These are phyloP conservation scores for Geosmithia flava DNA, from an alignment of 2,329 filamentous ascomycete species.

Conservation along the genomic window DNA sequence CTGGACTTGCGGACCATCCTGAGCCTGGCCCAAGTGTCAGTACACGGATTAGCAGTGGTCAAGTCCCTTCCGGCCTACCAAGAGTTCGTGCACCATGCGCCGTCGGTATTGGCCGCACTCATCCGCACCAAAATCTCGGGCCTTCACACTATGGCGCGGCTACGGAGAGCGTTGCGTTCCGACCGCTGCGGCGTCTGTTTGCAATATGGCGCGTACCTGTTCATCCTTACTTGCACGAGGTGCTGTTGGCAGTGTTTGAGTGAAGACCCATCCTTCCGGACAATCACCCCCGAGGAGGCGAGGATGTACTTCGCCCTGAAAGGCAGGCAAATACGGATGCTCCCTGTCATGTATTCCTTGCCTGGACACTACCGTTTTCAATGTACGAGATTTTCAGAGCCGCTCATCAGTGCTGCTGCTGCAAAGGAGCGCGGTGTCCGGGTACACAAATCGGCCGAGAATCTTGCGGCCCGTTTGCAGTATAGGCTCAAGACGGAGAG, in stretches of 20 bases:
- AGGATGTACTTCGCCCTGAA: neutral
- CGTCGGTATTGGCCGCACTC: neutral
- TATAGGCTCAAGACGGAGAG: neutral
- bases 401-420: constrained; percentile 2
- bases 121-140: neutral
- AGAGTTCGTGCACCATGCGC: neutral
- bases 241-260: constrained; percentile 1
- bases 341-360: neutral
- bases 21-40: neutral
- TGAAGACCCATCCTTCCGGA: neutral
- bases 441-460: constrained; percentile 1
- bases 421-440: constrained; percentile 1
- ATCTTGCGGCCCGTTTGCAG: neutral
- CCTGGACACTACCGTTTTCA: neutral
- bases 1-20: neutral
- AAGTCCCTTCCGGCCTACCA: neutral
- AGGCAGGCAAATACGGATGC: neutral
- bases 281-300: neutral
- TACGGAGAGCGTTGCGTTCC: neutral
- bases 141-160: neutral
- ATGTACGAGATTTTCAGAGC: neutral
- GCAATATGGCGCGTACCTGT: constrained; percentile 1
- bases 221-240: neutral
- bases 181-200: neutral
- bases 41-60: neutral